Evolutionary conservation across 306 rosid species (phyloP).

Genomic region (Cucurbita moschata): DNA sequence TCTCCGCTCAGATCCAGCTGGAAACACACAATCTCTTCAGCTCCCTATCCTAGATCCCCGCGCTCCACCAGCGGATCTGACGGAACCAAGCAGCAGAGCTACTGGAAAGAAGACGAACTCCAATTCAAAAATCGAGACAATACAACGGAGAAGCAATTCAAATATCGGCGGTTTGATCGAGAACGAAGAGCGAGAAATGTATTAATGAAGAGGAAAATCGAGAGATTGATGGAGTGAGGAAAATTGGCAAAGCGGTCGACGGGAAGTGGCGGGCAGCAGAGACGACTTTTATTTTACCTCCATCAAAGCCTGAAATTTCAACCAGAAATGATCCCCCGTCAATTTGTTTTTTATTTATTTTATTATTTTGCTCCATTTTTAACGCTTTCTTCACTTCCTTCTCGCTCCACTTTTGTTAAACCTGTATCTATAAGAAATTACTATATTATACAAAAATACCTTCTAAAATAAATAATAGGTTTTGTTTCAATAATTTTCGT

Average conservation of each 20-base stretch:
- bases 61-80: conserved; percentile 34
- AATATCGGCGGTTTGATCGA: conserved; percentile 4
- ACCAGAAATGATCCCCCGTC: not conserved
- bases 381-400: no score
- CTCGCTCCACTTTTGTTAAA: no score
- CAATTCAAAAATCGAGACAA: conserved; percentile 7
- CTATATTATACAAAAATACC: no score
- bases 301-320: conserved; percentile 3
- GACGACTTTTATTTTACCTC: conserved; percentile 37
- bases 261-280: conserved; percentile 22
- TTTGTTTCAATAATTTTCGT: no score
- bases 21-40: conserved; percentile 12
- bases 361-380: not conserved
- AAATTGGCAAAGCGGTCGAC: conserved; percentile 40
- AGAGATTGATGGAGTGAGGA: conserved; percentile 35
- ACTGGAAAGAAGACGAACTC: conserved; percentile 19
- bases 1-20: conserved; percentile 51
- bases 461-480: no score
- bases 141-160: not conserved
- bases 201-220: not conserved
- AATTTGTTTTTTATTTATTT: not conserved
- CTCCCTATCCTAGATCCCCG: conserved; percentile 35
- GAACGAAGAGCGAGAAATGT: conserved; percentile 8
- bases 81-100: conserved; percentile 4
- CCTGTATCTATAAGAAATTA: no score